Conservation (phyloP, 2,329 filamentous ascomycete species). For the Rosellinia necatrix region DNA sequence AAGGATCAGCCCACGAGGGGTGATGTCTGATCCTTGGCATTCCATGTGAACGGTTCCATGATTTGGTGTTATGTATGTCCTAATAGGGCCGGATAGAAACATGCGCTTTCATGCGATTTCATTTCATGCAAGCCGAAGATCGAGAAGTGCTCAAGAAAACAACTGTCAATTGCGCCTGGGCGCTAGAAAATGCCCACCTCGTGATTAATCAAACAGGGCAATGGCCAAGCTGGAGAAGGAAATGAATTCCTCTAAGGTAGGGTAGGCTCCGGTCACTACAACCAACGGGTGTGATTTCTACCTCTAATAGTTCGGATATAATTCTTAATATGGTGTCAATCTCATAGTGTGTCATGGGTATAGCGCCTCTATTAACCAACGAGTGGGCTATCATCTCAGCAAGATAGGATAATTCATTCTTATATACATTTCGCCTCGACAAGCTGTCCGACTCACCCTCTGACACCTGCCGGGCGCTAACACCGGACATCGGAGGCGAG, state of each 20-base stretch:
- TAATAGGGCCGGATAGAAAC: background rate
- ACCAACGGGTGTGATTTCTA: too few relatives aligned
- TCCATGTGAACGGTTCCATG: background rate
- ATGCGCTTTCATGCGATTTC: background rate
- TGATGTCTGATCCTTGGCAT: background rate
- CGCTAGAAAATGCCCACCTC: background rate
- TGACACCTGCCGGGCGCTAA: background rate
- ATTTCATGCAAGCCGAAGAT: too few relatives aligned
- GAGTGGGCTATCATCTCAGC: background rate
- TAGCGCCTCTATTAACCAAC: background rate
- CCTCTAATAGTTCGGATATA: background rate
- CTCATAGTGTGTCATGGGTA: background rate
- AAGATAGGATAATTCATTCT: background rate
- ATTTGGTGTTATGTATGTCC: background rate
- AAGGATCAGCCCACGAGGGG: background rate
- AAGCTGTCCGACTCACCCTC: background rate
- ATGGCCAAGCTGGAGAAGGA: too few relatives aligned
- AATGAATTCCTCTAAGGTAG: too few relatives aligned
- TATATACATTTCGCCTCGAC: background rate
- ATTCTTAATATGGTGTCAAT: too few relatives aligned
- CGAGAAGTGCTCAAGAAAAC: too few relatives aligned
- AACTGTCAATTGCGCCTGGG: too few relatives aligned
- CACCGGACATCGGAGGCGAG: background rate
- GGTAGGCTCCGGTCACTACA: background rate
- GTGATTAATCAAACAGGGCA: too few relatives aligned